Percentiles rank a stretch among this genome's conserved stretches.
Conservation (phyloP, 441 rosid species). For the Bocquillonia castaneifolia region DNA sequence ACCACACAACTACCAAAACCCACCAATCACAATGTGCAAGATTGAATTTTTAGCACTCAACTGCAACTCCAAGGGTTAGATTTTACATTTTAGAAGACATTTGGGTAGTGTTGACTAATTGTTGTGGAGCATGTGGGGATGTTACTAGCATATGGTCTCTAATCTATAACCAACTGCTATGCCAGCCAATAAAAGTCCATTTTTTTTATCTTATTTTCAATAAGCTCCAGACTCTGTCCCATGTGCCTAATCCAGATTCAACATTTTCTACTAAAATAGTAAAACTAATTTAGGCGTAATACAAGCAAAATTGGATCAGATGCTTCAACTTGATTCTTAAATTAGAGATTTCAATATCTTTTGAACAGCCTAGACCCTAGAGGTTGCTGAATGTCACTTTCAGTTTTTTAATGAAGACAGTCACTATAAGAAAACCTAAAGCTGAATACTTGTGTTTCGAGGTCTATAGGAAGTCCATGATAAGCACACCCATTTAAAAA, state of each 20-base stretch:
- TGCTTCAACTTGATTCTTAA: background rate
- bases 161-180: too few relatives aligned
- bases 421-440: too few relatives aligned
- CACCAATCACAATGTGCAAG: background rate
- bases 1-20: background rate
- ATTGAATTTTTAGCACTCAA: background rate
- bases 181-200: too few relatives aligned
- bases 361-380: background rate
- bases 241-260: background rate
- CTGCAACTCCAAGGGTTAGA: too few relatives aligned
- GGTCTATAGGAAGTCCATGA: background rate
- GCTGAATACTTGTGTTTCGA: too few relatives aligned
- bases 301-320: background rate
- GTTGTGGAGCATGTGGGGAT: background rate
- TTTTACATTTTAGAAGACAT: background rate
- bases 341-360: too few relatives aligned
- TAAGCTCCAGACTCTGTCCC: background rate
- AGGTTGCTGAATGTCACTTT: background rate
- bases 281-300: too few relatives aligned
- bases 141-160: too few relatives aligned
- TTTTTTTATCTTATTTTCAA: background rate
- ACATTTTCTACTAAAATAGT: background rate
- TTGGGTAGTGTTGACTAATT: background rate
- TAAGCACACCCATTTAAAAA: too few relatives aligned
- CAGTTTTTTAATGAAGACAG: background rate